These are phyloP conservation scores for Trametes punicea DNA, from an alignment of 768 basidiomycete genomes.

Conservation along the genomic window DNA sequence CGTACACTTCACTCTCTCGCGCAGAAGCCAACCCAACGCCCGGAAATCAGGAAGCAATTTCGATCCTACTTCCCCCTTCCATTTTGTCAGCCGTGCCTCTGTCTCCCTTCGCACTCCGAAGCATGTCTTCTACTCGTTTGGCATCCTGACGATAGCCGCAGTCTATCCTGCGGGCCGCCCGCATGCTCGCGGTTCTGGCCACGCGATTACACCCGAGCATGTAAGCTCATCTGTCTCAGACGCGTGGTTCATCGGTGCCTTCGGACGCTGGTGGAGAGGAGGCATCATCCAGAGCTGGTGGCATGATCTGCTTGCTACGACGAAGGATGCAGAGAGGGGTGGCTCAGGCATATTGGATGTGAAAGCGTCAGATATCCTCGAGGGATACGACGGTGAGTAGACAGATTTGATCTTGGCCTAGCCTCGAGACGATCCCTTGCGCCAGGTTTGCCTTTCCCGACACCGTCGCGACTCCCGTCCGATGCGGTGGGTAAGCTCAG, in stretches of 20 bases:
- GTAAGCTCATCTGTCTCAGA: conserved; percentile 41
- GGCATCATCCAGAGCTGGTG: conserved; percentile 81
- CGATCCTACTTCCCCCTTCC: conserved; percentile 49
- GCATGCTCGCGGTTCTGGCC: conserved; percentile 19
- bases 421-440: background rate
- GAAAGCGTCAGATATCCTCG: conserved; percentile 68
- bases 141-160: conserved; percentile 82
- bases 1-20: conserved; percentile 27
- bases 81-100: conserved; percentile 90
- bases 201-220: conserved; percentile 2
- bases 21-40: conserved; percentile 17
- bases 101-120: conserved; percentile 91
- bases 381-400: conserved; percentile 62
- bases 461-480: conserved; percentile 18
- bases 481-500: conserved; percentile 40
- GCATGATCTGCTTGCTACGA: conserved; percentile 58
- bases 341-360: conserved; percentile 75
- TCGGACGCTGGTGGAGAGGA: conserved; percentile 89
- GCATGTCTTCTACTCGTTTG: conserved; percentile 83
- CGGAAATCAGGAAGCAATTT: conserved; percentile 20
- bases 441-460: conserved; percentile 21
- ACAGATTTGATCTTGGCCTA: background rate
- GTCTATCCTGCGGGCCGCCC: conserved; percentile 52
- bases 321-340: conserved; percentile 71
- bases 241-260: conserved; percentile 88